Conservation (phyloP, 495 filamentous ascomycete genomes). For the Annulohypoxylon maeteangense region DNA sequence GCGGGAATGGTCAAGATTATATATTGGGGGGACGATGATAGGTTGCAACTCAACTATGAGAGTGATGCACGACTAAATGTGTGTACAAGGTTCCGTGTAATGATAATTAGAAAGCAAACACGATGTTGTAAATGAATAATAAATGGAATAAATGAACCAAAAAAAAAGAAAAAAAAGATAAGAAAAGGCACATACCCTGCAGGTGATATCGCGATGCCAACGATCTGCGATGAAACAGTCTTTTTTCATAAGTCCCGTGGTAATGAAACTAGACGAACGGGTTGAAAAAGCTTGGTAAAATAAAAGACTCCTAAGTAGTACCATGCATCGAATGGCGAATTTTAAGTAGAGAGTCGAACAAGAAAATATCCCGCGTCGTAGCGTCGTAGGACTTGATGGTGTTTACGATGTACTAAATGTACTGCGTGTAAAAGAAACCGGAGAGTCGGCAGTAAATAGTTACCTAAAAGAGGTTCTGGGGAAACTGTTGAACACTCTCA, state of each 20-base stretch:
- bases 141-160: conserved; percentile 1
- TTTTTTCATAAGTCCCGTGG: conserved; percentile 10
- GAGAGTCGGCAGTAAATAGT: conserved; percentile 12
- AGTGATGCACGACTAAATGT: conserved; percentile 4
- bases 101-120: background rate
- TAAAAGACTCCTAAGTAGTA: background rate
- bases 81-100: conserved; percentile 13
- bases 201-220: conserved; percentile 38
- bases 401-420: background rate
- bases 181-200: conserved; percentile 37
- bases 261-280: conserved; percentile 15
- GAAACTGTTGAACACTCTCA: conserved; percentile 2
- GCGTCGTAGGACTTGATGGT: background rate
- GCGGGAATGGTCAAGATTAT: background rate
- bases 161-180: no score
- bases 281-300: background rate
- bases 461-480: conserved; percentile 26
- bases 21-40: background rate
- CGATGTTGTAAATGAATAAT: conserved; percentile 2
- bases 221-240: conserved; percentile 32
- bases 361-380: background rate
- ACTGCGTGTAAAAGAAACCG: background rate
- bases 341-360: background rate
- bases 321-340: background rate
- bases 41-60: background rate